Base-by-base conservation (phyloP, 2,329 filamentous ascomycete species). In the Diaporthe capsici region DNA sequence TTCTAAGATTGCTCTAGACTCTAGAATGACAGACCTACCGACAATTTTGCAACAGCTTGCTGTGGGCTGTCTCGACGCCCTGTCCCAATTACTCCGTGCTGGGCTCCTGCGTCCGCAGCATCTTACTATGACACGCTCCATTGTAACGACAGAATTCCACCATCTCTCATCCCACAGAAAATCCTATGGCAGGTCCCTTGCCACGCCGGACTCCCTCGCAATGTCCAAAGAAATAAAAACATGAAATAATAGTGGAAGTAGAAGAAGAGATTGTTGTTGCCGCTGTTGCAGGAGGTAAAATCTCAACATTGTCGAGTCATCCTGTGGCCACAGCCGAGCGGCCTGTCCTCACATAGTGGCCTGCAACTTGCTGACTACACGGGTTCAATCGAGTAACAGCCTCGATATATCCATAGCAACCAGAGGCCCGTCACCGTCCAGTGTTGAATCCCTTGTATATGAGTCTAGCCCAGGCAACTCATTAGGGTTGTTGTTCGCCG, bases 381-480 rank as follows among this genome's bases (percentile, higher is more conserved):
- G n/a, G 15, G 15, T 60, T 44, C 63, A 72, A 65, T 92, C 89
- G n/a, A 92, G 84, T 3, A 92, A 81, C 2, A 92, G 84, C 17
- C 90, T 87, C 22, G 90, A 90, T 61, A 92, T 91, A 71, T 91
- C 90, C 90, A 92, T 92, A 80, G 92, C 90, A 22, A 89, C 87
- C 12, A 85, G 83, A 34, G 31, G 49, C 15, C 72, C 73, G 13
- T 77, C 76, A 22, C 70, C 73, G 7, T 77, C 76, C 20, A 77
- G n/a, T 6, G 71, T 49, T 2, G 81, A 75, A 31, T 77, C 76
- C 31, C 73, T 75, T 17, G 76, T 37, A 25, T 75, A 71, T 10
- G 73, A 67, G 25, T 77, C 76, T 63, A 73, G 31, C 1, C 76
- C 73, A 20, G 76, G 71, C 63, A 77, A 67, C 42, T 77, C 76